These are phyloP conservation scores for Fusarium cyanostomum DNA, from an alignment of 2,329 filamentous ascomycete genomes.

Conservation along the genomic window DNA sequence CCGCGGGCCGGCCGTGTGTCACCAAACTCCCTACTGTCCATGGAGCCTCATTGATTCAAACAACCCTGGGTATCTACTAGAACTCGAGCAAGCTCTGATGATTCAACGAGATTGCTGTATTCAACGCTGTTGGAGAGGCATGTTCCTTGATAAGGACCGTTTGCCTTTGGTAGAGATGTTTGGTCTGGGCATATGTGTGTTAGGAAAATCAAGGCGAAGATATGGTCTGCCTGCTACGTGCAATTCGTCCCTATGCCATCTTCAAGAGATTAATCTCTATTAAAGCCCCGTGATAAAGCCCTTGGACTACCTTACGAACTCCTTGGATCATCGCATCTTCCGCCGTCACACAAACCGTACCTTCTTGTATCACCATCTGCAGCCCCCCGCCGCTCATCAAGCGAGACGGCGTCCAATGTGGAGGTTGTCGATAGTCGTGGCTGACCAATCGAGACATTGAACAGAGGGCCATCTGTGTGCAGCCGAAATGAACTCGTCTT, in stretches of 20 bases:
- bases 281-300: neutral
- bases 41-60: neutral
- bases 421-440: slow-evolving; percentile 9
- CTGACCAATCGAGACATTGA: slow-evolving; percentile 14
- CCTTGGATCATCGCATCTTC: neutral
- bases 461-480: slow-evolving; percentile 15
- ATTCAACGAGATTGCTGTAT: neutral
- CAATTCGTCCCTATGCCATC: no score
- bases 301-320: neutral
- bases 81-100: neutral
- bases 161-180: neutral
- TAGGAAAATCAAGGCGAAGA: neutral
- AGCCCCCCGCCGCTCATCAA: slow-evolving; percentile 31
- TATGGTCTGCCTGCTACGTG: neutral
- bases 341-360: slow-evolving; percentile 22
- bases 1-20: slow-evolving; percentile 12
- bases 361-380: slow-evolving; percentile 30
- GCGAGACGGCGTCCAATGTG: slow-evolving; percentile 30
- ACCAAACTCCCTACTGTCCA: neutral
- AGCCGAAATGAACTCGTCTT: slow-evolving; percentile 20
- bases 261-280: neutral
- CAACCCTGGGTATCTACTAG: neutral
- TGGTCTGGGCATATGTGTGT: neutral
- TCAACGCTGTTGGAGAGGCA: no score
- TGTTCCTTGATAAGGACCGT: no score